A percentile compares a stretch with the other conserved stretches of the same genome.
Evolutionary conservation across 495 filamentous ascomycete genomes (phyloP).

Genomic region (Jackrogersella multiformis): DNA sequence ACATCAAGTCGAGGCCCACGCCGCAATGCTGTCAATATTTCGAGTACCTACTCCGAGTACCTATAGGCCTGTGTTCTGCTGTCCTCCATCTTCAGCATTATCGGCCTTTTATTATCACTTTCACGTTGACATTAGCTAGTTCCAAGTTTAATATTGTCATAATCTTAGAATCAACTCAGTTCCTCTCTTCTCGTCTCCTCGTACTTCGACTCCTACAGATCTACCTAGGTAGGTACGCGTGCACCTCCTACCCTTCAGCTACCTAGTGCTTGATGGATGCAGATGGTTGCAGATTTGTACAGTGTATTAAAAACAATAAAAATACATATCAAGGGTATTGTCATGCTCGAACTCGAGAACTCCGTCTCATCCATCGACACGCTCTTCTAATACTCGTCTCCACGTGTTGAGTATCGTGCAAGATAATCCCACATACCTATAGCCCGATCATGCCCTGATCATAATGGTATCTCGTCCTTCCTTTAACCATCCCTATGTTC

Average conservation of each 20-base stretch:
- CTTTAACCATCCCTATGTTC: conserved; percentile 28
- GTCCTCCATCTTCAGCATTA: background rate
- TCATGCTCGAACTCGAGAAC: conserved; percentile 36
- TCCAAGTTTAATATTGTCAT: background rate
- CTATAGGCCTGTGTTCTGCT: background rate
- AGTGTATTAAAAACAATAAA: conserved; percentile 44
- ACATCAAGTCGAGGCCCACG: too few species aligned
- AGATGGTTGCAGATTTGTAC: conserved; percentile 34
- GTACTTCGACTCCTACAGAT: background rate
- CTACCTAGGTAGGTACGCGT: background rate
- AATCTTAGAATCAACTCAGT: background rate
- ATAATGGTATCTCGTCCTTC: conserved; percentile 41
- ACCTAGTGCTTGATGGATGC: conserved; percentile 8
- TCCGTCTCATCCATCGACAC: conserved; percentile 21
- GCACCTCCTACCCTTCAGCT: background rate
- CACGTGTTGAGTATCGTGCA: conserved; percentile 30
- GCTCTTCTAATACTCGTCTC: conserved; percentile 19
- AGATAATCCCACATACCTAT: conserved; percentile 26
- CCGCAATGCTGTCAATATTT: background rate
- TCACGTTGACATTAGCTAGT: background rate
- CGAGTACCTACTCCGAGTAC: background rate
- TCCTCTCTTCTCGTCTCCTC: background rate
- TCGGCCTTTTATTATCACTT: background rate
- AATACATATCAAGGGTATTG: conserved; percentile 45
- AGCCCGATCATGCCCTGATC: conserved; percentile 32